These are phyloP conservation scores for Flaveria ramosissima DNA, from an alignment of 129 eudicot genomes.

Conservation along the genomic window DNA sequence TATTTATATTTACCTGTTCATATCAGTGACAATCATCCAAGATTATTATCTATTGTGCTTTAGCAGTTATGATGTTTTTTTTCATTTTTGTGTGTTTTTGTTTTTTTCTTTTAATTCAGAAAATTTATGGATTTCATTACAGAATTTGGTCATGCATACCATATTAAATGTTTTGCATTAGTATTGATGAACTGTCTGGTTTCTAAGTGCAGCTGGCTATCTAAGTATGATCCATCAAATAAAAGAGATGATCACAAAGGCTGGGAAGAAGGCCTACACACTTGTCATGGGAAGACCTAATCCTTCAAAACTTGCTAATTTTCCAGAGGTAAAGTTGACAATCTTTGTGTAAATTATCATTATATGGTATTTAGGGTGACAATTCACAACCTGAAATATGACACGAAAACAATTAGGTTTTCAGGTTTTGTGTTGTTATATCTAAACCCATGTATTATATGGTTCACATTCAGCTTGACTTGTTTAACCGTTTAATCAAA, in stretches of 20 bases:
- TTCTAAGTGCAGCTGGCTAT: conserved; percentile 82
- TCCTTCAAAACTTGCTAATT: conserved; percentile 96
- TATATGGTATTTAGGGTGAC: not conserved
- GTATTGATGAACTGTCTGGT: conserved; percentile 18
- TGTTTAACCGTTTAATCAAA: not conserved
- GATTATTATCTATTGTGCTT: too few species aligned
- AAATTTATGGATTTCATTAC: not conserved
- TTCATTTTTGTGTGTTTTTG: not conserved
- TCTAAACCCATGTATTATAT: not conserved
- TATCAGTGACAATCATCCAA: too few species aligned
- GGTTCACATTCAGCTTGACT: not conserved
- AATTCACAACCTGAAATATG: not conserved
- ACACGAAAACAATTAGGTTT: not conserved
- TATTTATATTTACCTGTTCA: too few species aligned
- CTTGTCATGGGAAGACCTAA: conserved; percentile 96
- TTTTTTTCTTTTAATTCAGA: too few species aligned
- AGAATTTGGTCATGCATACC: not conserved
- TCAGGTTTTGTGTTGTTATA: not conserved
- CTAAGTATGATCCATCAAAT: conserved; percentile 77
- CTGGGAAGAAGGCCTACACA: conserved; percentile 87
- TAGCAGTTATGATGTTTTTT: conserved; percentile 1
- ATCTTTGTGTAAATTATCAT: not conserved
- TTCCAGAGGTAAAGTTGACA: conserved; percentile 75
- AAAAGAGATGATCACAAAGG: conserved; percentile 71
- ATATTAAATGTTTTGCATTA: conserved; percentile 8